Percentiles rank a stretch among this genome's conserved stretches.
Conservation (phyloP, 2,329 filamentous ascomycete species). For the Microdochium bolleyi region DNA sequence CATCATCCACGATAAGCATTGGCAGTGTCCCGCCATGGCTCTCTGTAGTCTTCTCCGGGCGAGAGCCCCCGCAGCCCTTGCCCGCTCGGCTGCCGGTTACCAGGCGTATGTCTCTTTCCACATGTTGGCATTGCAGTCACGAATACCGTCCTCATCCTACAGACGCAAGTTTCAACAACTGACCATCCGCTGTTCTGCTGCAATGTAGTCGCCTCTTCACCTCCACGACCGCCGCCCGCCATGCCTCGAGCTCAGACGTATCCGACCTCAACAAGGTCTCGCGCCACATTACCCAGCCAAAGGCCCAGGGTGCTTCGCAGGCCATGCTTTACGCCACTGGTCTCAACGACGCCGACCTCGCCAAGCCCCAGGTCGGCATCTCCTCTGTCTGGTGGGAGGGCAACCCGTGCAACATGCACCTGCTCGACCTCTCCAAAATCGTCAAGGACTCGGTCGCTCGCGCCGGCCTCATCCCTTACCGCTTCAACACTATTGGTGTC, state of each 20-base stretch:
- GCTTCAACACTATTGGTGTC: slow-evolving; percentile 98
- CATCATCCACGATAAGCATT: not conserved
- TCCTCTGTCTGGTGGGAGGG: slow-evolving; percentile 97
- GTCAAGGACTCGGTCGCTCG: slow-evolving; percentile 55
- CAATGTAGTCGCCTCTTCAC: slow-evolving; percentile 39
- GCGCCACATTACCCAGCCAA: slow-evolving; percentile 82
- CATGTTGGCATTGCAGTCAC: not conserved
- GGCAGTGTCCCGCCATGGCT: slow-evolving; percentile 13
- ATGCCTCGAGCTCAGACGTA: slow-evolving; percentile 18
- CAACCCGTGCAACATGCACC: slow-evolving; percentile 99
- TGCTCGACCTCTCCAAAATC: slow-evolving; percentile 78
- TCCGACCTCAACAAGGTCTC: slow-evolving; percentile 75
- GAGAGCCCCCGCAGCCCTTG: slow-evolving; percentile 17
- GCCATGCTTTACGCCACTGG: slow-evolving; percentile 98
- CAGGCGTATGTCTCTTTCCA: slow-evolving; percentile 14
- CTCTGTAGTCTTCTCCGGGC: slow-evolving; percentile 19
- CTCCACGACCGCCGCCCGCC: slow-evolving; percentile 36
- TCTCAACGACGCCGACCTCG: slow-evolving; percentile 76
- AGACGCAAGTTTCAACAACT: not conserved
- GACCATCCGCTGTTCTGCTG: not conserved
- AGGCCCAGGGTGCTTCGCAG: slow-evolving; percentile 96
- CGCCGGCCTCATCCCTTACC: slow-evolving; percentile 81
- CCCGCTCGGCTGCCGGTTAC: slow-evolving; percentile 15
- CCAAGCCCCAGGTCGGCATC: slow-evolving; percentile 95
- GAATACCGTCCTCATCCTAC: not conserved